phyloP scores from a whole-genome alignment of 331 rosid genomes.

The Rosa hybrid region DNA sequence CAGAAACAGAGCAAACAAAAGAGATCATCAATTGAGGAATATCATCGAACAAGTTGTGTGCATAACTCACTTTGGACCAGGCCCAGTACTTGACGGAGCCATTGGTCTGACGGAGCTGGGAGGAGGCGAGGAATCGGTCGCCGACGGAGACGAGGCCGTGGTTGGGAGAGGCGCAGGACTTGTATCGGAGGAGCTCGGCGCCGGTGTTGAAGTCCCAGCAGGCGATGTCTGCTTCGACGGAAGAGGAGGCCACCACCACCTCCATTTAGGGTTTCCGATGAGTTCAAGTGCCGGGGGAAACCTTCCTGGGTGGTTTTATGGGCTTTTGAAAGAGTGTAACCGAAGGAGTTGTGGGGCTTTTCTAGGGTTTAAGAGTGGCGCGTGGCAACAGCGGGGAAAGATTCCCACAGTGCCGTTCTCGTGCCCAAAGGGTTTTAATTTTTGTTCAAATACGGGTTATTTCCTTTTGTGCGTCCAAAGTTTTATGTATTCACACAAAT shows the following conservation, averaged over 20 bases:
- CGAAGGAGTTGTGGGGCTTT: not conserved
- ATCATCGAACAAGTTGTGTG: conserved; percentile 6
- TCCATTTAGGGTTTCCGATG: conserved; percentile 44
- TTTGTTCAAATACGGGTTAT: not conserved
- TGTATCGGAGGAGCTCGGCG: conserved; percentile 64
- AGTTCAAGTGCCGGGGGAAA: too few relatives aligned
- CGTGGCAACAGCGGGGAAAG: too few relatives aligned
- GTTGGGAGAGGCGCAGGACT: conserved; percentile 63
- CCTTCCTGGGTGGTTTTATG: too few relatives aligned
- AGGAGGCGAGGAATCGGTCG: conserved; percentile 57
- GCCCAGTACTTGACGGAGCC: conserved; percentile 73
- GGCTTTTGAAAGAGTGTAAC: not conserved
- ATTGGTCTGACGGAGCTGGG: conserved; percentile 52
- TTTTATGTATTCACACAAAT: not conserved
- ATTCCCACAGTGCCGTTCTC: not conserved
- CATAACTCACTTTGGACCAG: conserved; percentile 62
- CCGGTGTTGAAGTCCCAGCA: conserved; percentile 73
- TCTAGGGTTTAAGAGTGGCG: conserved; percentile 15
- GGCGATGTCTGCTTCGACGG: conserved; percentile 61
- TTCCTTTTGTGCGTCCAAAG: not conserved
- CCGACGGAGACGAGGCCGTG: conserved; percentile 74
- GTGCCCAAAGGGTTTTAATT: not conserved
- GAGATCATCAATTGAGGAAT: not conserved
- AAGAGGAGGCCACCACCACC: conserved; percentile 70
- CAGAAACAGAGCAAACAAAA: not conserved